A percentile compares a stretch with the other conserved stretches of the same genome.
Evolutionary conservation across 2,329 filamentous ascomycete species (phyloP).

Genomic region (Venturia effusa): DNA sequence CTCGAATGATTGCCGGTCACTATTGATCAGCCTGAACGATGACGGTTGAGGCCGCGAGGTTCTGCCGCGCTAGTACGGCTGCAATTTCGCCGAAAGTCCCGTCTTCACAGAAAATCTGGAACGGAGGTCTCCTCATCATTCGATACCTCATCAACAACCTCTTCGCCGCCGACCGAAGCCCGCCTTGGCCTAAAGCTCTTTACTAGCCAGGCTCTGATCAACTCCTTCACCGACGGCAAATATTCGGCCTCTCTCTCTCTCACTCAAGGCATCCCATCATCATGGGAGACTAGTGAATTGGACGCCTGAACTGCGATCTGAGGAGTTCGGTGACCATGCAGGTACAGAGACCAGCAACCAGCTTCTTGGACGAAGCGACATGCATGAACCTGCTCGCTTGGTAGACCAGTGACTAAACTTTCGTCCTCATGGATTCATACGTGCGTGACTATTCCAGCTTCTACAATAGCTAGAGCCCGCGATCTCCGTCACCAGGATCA

Average conservation of each 20-base stretch:
- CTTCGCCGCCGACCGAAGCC: neutral
- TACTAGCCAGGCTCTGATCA: neutral
- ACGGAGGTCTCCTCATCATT: neutral
- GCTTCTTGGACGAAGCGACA: neutral
- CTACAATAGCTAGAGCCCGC: conserved; percentile 46
- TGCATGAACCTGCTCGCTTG: neutral
- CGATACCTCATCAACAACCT: neutral
- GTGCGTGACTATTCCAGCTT: conserved; percentile 22
- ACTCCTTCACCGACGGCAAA: neutral
- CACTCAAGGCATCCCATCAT: neutral
- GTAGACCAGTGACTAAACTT: neutral
- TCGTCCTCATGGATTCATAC: too few species aligned
- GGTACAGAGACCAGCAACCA: neutral
- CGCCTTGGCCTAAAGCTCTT: neutral
- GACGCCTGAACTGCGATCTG: neutral
- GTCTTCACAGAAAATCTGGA: neutral
- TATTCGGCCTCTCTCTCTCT: neutral
- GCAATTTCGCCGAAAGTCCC: neutral
- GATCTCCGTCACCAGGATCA: conserved; percentile 39
- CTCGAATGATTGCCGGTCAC: neutral
- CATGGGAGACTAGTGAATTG: neutral
- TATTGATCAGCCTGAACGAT: neutral
- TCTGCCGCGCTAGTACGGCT: neutral
- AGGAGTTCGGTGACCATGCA: neutral
- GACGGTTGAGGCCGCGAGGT: neutral